Percentiles rank a stretch among this genome's conserved stretches.
Evolutionary conservation across 2,329 filamentous ascomycete genomes (phyloP).

Genomic region (Phialocephala sp.): DNA sequence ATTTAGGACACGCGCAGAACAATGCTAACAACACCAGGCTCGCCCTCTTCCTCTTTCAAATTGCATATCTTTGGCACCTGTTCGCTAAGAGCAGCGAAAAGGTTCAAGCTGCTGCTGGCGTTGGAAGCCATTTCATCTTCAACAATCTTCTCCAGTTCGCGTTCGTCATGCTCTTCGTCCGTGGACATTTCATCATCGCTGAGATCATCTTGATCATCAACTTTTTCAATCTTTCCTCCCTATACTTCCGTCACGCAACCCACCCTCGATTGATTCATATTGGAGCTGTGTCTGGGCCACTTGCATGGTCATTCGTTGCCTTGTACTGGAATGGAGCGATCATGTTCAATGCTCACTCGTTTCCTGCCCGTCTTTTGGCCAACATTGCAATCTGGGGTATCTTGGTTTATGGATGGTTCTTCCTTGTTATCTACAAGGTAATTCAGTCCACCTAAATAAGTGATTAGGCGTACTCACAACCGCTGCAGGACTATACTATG

Average conservation of each 20-base stretch:
- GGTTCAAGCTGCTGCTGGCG: constrained; percentile 73
- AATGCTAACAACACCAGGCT: constrained; percentile 55
- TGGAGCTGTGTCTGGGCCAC: constrained; percentile 75
- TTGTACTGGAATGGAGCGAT: constrained; percentile 91
- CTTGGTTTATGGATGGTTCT: constrained; percentile 76
- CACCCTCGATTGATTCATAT: constrained; percentile 78
- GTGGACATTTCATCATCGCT: constrained; percentile 74
- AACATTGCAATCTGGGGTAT: constrained; percentile 91
- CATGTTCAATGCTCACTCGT: constrained; percentile 70
- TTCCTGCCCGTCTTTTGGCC: constrained; percentile 78
- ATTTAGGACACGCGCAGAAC: not conserved
- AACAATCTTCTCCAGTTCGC: constrained; percentile 84
- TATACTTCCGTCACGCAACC: constrained; percentile 81
- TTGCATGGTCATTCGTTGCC: constrained; percentile 86
- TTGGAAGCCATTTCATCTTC: constrained; percentile 83
- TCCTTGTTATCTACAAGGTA: constrained; percentile 75
- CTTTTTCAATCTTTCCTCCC: constrained; percentile 77
- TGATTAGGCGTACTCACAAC: constrained; percentile 31
- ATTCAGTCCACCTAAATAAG: too few relatives aligned
- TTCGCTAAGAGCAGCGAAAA: constrained; percentile 69
- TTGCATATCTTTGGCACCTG: constrained; percentile 76
- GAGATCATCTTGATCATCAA: constrained; percentile 80
- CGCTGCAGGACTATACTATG: constrained; percentile 67
- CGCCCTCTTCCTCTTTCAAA: constrained; percentile 75
- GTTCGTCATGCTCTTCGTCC: constrained; percentile 84